Evolutionary conservation across 768 basidiomycete species (phyloP), one percentile per base, ranked within the genome.

Genomic region (Suillus ampliporus): DNA sequence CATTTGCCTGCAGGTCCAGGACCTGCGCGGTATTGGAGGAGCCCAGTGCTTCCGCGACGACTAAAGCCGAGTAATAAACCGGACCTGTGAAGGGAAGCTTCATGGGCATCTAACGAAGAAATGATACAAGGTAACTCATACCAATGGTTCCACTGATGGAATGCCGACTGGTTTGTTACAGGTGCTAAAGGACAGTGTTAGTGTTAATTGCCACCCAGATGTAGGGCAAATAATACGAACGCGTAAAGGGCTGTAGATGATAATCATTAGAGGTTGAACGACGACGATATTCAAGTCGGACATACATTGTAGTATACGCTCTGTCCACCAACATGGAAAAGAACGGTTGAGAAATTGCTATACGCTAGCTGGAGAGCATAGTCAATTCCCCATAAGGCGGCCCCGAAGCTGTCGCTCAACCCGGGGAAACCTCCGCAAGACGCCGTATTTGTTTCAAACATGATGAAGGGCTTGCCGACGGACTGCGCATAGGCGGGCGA

Each of bases 21-120:
- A 94, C 80, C 63, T 85, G 89, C 1, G 89, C 85, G 2, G 73
- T 77, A 73, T 88, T 87, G 44, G 84, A 83, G 50, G 81, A 78
- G n/a, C 90, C 91, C 37, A 94, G 79, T 4, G 83, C 80, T 72
- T 94, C 92, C 1, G 91, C 84, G 44, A 90, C 78, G 65, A 88
- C 81, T 28, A 95, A 75, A 1, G 88, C 82, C 1, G 92, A 82
- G 74, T 94, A 94, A 77, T 90, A 92, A 50, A 89, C 76, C 0
- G 89, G 83, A 4, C 90, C 53, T 54, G 23, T 10, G 3, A 54
- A 23, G 5, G 21, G 15, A n/a, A 34, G 19, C 10, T 19, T 31
- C 10, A 7, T 51, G n/a, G 1, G 11, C 11, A 51, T 11, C 3
- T 15, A 54, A 7, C 10, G 21, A 11, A 54, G 15, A 54, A 38